Base-by-base conservation (phyloP, 177 flowering plant genomes). In the Vitis hybrid region DNA sequence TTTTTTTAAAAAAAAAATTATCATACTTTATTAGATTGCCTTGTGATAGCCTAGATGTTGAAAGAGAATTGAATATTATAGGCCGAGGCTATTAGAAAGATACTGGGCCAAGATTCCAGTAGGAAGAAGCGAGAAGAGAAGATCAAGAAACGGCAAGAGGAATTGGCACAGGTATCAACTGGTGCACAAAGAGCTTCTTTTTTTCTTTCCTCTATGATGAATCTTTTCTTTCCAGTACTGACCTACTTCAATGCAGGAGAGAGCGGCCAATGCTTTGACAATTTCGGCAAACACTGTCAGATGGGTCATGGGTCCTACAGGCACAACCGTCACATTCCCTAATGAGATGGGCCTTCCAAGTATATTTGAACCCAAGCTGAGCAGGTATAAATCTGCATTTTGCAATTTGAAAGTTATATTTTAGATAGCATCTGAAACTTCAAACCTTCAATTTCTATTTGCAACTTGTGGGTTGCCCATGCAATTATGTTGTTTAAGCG, bases 81-180 rank as follows among this genome's bases (percentile, higher is more conserved):
- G 89, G 84, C 86, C 11, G 87, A 82, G 72, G 89, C 89, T 73
- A 86, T 86, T 58, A 81, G 87, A 63, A 86, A 84, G 71, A 86
- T 84, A 32, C 70, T 86, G 65, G 89, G 89, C n/a, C 87, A 86
- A 71, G 87, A 86, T 81, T 82, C 87, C 11, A 78, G 66, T 75
- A 76, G 86, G 71, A 80, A 84, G 80, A 81, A 78, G 65, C 70
- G 80, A n/a, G 83, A 80, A 73, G 84, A 78, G 9, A 84, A 84
- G 72, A 49, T 81, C 15, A 80, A 80, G 73, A 81, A 82, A 65
- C 75, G 72, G 60, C 80, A 76, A 63, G 81, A 79, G 70, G 86
- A 81, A 70, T 15, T 77, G 60, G 80, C 78, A 24, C 83, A 81
- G 81, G 80, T 83, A 66, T 18, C 8, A n/a, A 6, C 7, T 10